A percentile compares a stretch with the other conserved stretches of the same genome.
Evolutionary conservation across 306 rosid genomes (phyloP).

Genomic region (Pterocarpus macrocarpus): DNA sequence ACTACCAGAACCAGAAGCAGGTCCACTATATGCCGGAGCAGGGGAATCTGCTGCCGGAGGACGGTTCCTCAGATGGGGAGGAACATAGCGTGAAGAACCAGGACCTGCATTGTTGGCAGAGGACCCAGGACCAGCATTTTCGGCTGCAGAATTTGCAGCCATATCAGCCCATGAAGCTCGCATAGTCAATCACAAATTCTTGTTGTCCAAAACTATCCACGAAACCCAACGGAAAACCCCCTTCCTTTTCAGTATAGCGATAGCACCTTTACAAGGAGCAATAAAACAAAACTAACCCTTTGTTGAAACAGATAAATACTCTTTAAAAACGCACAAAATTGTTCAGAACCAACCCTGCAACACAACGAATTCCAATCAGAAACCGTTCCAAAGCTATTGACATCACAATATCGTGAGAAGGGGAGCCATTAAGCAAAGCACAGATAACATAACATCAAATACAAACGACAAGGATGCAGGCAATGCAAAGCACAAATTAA

Average conservation of each 20-base stretch:
- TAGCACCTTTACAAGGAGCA: conserved; percentile 5
- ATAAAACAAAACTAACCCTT: conserved; percentile 22
- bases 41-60: conserved; percentile 52
- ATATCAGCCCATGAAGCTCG: conserved; percentile 83
- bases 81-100: conserved; percentile 64
- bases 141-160: conserved; percentile 77
- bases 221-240: conserved; percentile 16
- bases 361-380: conserved; percentile 26
- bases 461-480: background rate
- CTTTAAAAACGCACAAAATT: conserved; percentile 8
- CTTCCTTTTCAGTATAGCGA: background rate
- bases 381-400: background rate
- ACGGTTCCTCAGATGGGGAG: conserved; percentile 74
- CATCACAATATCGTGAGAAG: background rate
- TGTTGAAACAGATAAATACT: conserved; percentile 5
- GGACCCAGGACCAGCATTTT: conserved; percentile 61
- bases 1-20: conserved; percentile 37
- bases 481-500: conserved; percentile 1
- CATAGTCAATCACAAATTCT: conserved; percentile 59
- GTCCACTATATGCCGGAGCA: conserved; percentile 56
- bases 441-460: background rate
- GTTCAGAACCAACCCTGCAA: conserved; percentile 30
- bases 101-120: conserved; percentile 49
- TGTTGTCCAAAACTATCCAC: conserved; percentile 32
- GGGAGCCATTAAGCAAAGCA: background rate